These are phyloP conservation scores for Aspergillus novoparasiticus DNA, from an alignment of 2,329 filamentous ascomycete genomes.

Conservation along the genomic window DNA sequence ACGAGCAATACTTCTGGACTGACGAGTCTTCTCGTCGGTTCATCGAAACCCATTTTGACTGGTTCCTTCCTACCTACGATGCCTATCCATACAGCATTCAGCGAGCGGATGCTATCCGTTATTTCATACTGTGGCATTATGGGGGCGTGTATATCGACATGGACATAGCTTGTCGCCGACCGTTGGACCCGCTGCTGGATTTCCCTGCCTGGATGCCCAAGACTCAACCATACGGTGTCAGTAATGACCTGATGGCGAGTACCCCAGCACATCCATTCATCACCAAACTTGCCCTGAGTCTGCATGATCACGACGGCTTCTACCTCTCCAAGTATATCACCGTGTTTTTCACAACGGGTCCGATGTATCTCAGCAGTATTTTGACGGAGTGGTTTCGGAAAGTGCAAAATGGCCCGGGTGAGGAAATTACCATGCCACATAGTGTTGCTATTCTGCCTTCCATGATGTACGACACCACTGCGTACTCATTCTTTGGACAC, in stretches of 20 bases:
- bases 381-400: constrained; percentile 12
- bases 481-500: not conserved
- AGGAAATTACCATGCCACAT: not conserved
- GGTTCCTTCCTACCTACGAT: constrained; percentile 28
- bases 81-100: constrained; percentile 25
- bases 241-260: constrained; percentile 20
- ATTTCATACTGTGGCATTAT: constrained; percentile 28
- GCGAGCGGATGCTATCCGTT: constrained; percentile 27
- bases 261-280: constrained; percentile 14
- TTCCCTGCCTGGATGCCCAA: constrained; percentile 6
- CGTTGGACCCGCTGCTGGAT: constrained; percentile 4
- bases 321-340: constrained; percentile 18
- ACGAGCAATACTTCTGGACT: constrained; percentile 25
- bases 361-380: constrained; percentile 12
- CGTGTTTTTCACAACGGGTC: constrained; percentile 18
- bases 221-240: constrained; percentile 15
- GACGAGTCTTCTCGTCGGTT: constrained; percentile 22
- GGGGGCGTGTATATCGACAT: constrained; percentile 30
- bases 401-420: not conserved
- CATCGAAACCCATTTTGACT: constrained; percentile 22
- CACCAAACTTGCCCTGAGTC: constrained; percentile 9
- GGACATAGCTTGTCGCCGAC: constrained; percentile 16
- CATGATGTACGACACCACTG: constrained; percentile 1
- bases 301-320: constrained; percentile 9
- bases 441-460: not conserved